Evolutionary conservation across 257 asterid genomes (phyloP).

Genomic region (Oldenlandia corymbosa): DNA sequence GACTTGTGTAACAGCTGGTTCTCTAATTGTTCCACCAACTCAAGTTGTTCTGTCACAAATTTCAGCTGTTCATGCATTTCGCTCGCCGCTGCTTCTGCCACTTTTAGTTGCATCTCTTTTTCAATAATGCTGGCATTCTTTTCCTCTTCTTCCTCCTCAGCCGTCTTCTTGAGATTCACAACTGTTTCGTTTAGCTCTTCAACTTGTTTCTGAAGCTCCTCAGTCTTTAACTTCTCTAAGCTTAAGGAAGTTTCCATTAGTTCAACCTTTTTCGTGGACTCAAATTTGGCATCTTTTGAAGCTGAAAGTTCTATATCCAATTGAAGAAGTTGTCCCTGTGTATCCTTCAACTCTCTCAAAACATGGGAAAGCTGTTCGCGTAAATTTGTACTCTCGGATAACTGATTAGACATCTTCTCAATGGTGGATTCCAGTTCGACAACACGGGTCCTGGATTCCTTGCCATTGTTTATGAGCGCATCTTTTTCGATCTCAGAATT

Average conservation of each 20-base stretch:
- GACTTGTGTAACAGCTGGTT: constrained; percentile 33
- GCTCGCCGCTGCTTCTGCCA: constrained; percentile 9
- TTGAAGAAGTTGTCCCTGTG: constrained; percentile 23
- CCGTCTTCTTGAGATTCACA: constrained; percentile 17
- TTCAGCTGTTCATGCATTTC: constrained; percentile 19
- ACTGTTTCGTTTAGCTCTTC: constrained; percentile 26
- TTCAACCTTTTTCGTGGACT: constrained; percentile 21
- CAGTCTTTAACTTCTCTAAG: constrained; percentile 28
- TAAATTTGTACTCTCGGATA: constrained; percentile 20
- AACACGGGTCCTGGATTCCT: constrained; percentile 21
- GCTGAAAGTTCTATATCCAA: constrained; percentile 27
- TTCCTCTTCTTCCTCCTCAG: constrained; percentile 19
- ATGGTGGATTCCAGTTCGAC: constrained; percentile 35
- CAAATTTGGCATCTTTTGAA: constrained; percentile 26
- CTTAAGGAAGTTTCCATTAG: constrained; percentile 18
- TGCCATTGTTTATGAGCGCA: constrained; percentile 32
- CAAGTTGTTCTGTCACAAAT: constrained; percentile 13
- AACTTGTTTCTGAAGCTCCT: constrained; percentile 27
- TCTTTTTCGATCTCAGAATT: constrained; percentile 43
- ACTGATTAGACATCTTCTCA: constrained; percentile 15
- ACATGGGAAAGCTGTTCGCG: constrained; percentile 27
- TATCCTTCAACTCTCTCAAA: constrained; percentile 23
- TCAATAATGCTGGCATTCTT: constrained; percentile 1
- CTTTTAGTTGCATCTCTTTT: constrained; percentile 20
- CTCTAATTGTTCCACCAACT: constrained; percentile 29